phyloP scores from a whole-genome alignment of 345 rosid genomes.

The Euphorbia pulcherrima region DNA sequence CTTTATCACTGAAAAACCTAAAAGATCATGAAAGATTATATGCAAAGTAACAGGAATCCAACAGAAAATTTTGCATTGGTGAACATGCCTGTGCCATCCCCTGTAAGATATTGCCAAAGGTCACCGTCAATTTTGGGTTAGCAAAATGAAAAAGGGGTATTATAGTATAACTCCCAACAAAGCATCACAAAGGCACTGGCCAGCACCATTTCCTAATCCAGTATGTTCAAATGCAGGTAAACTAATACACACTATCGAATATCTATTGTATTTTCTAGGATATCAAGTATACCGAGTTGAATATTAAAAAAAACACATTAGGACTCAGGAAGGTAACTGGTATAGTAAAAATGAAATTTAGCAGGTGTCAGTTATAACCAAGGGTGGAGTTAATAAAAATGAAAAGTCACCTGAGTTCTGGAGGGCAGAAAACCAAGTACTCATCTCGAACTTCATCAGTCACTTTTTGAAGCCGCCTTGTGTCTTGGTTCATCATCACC shows the following conservation, averaged over 20 bases:
- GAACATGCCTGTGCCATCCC: neutral
- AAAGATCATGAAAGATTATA: neutral
- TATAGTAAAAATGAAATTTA: neutral
- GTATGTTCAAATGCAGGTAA: neutral
- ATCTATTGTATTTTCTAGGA: neutral
- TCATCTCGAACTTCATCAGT: constrained; percentile 82
- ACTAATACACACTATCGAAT: neutral
- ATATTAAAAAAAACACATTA: neutral
- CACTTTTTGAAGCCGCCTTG: constrained; percentile 86
- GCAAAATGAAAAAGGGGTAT: neutral
- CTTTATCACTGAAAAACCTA: neutral
- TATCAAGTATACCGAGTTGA: neutral
- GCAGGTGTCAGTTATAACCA: neutral
- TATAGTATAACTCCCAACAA: too few relatives aligned
- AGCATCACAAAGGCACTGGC: too few relatives aligned
- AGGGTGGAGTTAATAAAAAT: too few relatives aligned
- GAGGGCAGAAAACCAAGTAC: constrained; percentile 67
- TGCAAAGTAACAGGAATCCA: neutral
- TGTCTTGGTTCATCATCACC: constrained; percentile 98
- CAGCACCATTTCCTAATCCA: too few relatives aligned
- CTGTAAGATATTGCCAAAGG: neutral
- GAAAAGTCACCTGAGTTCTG: constrained; percentile 58
- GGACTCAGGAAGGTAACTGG: neutral
- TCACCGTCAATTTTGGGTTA: neutral
- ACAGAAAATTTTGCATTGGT: neutral